Evolutionary conservation across 495 filamentous ascomycete genomes (phyloP), one percentile per base, ranked within the genome.

Genomic region (Margaritispora aquatica): DNA sequence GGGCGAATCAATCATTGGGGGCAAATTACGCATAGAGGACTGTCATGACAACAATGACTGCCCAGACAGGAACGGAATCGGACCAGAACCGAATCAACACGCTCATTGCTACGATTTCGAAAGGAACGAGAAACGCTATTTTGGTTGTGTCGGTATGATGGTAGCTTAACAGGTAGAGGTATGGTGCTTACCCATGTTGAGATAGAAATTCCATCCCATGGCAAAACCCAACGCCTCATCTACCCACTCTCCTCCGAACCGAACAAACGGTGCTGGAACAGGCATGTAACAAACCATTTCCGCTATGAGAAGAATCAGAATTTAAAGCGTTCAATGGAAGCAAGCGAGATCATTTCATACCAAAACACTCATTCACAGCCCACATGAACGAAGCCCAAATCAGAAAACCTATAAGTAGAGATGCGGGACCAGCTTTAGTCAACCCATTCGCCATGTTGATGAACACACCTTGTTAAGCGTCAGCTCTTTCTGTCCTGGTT

Each of bases 31-130:
- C 26, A 54, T 54, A 54, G 19, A 86, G 73, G 55, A 91, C 85
- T 36, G 86, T 58, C 15, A 85, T 78, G 76, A 87, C 87, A 69
- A 89, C 84, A 52, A 93, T 70, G 20, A 81, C 78, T 66, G 90
- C 89, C 62, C 87, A 86, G 51, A 86, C 86, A 31, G 83, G 84
- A 51, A 79, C 62, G 26, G 70, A 67, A 13, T 68, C 58, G 48
- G 87, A 75, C 88, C 88, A 92, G 66, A 83, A 91, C 55, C 86
- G 82, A 34, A 91, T 86, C 57, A 91, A 83, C 52, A 89, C 66
- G 10, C 84, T 80, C 1, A 88, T 84, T 2, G 87, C 87, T 2
- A 84, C 84, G 15, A 92, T 78, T 60, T 90, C 87, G 15, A 88
- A 74, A 20, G 84, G 86, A 58, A 85, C 51, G 84, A 0, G 86